Percentiles rank a stretch among this genome's conserved stretches.
Conservation (phyloP, 139 green algal species). For the Chlorella sp. region DNA sequence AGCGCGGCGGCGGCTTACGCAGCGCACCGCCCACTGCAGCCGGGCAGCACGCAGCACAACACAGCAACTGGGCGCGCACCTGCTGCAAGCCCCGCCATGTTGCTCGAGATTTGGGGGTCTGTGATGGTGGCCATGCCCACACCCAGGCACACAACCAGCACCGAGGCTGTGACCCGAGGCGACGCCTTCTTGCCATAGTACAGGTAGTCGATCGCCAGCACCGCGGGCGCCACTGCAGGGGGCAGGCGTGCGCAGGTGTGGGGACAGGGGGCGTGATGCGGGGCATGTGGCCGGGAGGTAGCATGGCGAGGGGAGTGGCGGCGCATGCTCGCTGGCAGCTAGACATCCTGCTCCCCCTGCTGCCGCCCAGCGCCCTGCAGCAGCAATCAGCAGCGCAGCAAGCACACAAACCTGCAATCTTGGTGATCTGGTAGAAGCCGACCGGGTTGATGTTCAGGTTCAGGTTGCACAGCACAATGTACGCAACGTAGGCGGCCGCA, state of each 20-base stretch:
- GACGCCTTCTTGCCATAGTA: conserved; percentile 65
- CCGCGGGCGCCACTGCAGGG: conserved; percentile 79
- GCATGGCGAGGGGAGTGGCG: no score
- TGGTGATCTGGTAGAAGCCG: conserved; percentile 92
- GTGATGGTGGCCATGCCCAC: conserved; percentile 85
- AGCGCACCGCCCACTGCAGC: no score
- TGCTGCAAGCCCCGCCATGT: conserved; percentile 60
- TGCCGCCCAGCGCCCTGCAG: neutral
- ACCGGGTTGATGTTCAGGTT: conserved; percentile 91
- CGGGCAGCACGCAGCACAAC: no score
- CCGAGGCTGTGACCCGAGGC: conserved; percentile 58
- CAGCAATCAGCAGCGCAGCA: neutral
- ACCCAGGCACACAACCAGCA: conserved; percentile 81
- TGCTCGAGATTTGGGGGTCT: conserved; percentile 71
- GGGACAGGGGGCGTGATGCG: no score
- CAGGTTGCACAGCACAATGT: conserved; percentile 92
- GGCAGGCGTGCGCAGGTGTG: neutral
- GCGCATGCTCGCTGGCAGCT: no score
- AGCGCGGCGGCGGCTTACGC: no score
- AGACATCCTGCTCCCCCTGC: neutral
- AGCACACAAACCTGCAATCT: conserved; percentile 67
- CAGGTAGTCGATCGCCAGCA: conserved; percentile 79
- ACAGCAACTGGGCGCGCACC: conserved; percentile 35
- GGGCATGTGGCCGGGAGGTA: no score
- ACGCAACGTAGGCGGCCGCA: conserved; percentile 84